These are phyloP conservation scores for Trichoderma polysporum DNA, from an alignment of 2,329 filamentous ascomycete species.

Conservation along the genomic window DNA sequence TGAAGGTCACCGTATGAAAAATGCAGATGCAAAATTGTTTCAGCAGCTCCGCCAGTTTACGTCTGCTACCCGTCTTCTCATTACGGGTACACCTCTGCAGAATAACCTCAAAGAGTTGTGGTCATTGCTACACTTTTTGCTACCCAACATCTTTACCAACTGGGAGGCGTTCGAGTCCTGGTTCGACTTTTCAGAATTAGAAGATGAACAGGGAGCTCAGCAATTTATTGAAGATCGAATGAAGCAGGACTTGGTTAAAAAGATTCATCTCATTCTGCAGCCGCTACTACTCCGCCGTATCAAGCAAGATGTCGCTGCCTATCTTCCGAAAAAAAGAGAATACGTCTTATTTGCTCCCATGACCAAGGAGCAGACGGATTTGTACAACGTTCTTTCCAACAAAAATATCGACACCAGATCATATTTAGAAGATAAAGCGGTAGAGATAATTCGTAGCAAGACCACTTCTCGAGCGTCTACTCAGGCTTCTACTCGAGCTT, in stretches of 20 bases:
- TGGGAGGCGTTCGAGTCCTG: conserved; percentile 90
- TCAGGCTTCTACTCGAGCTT: conserved; percentile 22
- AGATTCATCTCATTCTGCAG: conserved; percentile 89
- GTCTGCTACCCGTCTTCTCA: conserved; percentile 85
- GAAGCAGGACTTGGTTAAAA: conserved; percentile 55
- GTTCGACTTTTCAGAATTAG: conserved; percentile 94
- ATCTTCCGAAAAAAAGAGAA: conserved; percentile 93
- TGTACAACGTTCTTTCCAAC: conserved; percentile 69
- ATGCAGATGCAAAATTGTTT: conserved; percentile 89
- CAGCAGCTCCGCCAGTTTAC: conserved; percentile 84
- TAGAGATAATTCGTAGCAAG: conserved; percentile 56
- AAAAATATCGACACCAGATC: conserved; percentile 62
- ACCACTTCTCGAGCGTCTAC: conserved; percentile 28
- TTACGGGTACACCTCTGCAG: conserved; percentile 91
- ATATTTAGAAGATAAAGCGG: conserved; percentile 78
- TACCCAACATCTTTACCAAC: conserved; percentile 90
- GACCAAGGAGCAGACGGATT: conserved; percentile 83
- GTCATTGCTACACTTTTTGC: conserved; percentile 89
- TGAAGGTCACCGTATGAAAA: conserved; percentile 96
- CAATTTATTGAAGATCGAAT: conserved; percentile 77
- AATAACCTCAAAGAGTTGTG: conserved; percentile 95
- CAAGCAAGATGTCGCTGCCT: conserved; percentile 88
- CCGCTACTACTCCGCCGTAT: conserved; percentile 84
- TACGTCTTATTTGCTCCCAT: conserved; percentile 94
- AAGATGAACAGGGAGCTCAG: conserved; percentile 76